Base-by-base conservation (phyloP, 2,329 filamentous ascomycete genomes). In the Fusarium sp. region DNA sequence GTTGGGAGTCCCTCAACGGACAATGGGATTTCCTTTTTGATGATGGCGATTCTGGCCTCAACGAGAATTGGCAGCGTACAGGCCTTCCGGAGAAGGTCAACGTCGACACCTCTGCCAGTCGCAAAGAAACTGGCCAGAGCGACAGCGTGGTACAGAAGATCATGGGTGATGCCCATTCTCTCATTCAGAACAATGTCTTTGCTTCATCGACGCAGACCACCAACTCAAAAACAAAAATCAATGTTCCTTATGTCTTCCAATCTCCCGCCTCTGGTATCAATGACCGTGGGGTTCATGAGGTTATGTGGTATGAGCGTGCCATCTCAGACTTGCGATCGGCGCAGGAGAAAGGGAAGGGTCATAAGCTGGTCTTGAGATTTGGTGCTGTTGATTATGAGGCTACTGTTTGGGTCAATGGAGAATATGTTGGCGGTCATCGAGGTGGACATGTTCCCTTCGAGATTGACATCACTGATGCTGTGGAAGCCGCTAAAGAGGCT, bases 211-310 rank as follows among this genome's bases (percentile, higher is more conserved):
- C 70, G 4, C 68, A 77, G 17, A 69, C 74, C 1, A 80, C 80
- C 17, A 79, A 86, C 64, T 74, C 79, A 17, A 88, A 87, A 76
- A 83, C 84, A 31, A 82, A 84, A 14, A 92, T 92, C 68, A 82
- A 85, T 39, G 89, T 92, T 0, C 90, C 90, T 0, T 93, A 87
- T 71, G 90, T 89, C 4, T 92, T 91, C 74, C 91, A 92, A 77
- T 86, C 87, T 9, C 86, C 86, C 0, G 90, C 90, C 0, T 92
- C 90, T 1, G 89, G 89, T 4, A 88, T 92, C 71, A 84, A 87
- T 66, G 86, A 91, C 38, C 86, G 86, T 59, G 88, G 86, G 54
- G 88, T 89, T 5, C 91, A 92, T 76, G 89, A 92, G 78, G 87
- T 92, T 7, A 77, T 92, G 13, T 92, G 90, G 90, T 92, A 92